Conservation (phyloP, 306 rosid genomes). For the Lagenaria siceraria region DNA sequence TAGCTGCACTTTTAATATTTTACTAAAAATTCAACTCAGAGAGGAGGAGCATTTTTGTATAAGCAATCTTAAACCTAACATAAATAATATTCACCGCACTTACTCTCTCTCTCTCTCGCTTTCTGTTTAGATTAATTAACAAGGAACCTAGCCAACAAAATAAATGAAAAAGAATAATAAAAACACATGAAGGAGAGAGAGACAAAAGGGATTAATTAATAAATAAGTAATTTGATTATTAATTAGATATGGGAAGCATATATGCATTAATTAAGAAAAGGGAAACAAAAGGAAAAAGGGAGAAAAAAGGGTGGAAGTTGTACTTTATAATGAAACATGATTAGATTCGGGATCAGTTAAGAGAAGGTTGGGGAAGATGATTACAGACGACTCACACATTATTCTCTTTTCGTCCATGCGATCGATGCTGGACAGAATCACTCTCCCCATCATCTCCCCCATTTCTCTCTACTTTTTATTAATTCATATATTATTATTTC, state of each 20-base stretch:
- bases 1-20: no score
- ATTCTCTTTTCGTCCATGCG: conserved; percentile 17
- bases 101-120: background rate
- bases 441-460: conserved; percentile 40
- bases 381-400: conserved; percentile 37
- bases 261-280: background rate
- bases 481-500: background rate
- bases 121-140: background rate
- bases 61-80: background rate
- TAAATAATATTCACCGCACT: background rate
- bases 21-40: no score
- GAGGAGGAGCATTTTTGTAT: background rate
- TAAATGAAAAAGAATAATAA: background rate
- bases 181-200: background rate
- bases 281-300: background rate
- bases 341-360: conserved; percentile 60
- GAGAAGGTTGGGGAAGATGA: conserved; percentile 55
- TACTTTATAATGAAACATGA: conserved; percentile 14
- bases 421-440: conserved; percentile 28
- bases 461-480: background rate
- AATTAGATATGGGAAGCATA: background rate
- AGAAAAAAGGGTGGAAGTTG: background rate
- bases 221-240: background rate
- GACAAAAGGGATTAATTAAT: background rate
- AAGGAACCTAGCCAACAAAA: background rate